Evolutionary conservation across 306 rosid genomes (phyloP).

Genomic region (Vachellia pachyceras): DNA sequence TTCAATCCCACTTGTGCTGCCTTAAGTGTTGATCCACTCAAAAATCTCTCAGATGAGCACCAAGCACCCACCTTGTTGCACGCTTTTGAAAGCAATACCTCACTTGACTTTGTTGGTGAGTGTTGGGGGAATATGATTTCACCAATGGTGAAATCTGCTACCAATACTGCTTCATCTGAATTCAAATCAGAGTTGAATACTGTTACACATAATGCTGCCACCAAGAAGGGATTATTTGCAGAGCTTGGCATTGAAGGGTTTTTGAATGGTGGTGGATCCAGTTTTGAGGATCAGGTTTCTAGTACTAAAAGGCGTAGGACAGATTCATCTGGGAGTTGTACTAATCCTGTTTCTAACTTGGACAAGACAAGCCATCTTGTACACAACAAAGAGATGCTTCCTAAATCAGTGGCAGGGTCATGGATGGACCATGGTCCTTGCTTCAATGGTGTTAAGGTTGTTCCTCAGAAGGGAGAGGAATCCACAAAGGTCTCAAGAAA

Average conservation of each 20-base stretch:
- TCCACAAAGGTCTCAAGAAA: slow-evolving; percentile 57
- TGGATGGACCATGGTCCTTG: slow-evolving; percentile 68
- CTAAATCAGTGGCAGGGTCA: not conserved
- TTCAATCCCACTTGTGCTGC: slow-evolving; percentile 37
- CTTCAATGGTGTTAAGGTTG: slow-evolving; percentile 47
- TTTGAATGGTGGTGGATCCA: slow-evolving; percentile 54
- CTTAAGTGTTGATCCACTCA: slow-evolving; percentile 19
- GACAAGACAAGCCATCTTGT: slow-evolving; percentile 43
- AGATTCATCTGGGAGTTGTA: slow-evolving; percentile 48
- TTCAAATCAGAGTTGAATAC: slow-evolving; percentile 51
- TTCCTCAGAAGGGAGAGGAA: slow-evolving; percentile 58
- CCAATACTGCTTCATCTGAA: slow-evolving; percentile 38
- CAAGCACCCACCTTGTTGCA: slow-evolving; percentile 39
- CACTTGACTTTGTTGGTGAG: not conserved
- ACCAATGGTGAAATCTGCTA: slow-evolving; percentile 40
- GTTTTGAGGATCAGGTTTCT: slow-evolving; percentile 51
- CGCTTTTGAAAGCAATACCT: not conserved
- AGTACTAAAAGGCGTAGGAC: slow-evolving; percentile 44
- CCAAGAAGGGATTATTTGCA: slow-evolving; percentile 66
- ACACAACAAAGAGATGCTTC: not conserved
- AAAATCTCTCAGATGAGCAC: slow-evolving; percentile 34
- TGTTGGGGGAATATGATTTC: not conserved
- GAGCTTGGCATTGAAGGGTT: slow-evolving; percentile 73
- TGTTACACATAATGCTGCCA: slow-evolving; percentile 9
- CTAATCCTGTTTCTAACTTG: slow-evolving; percentile 34